phyloP scores from a whole-genome alignment of 768 basidiomycete species.

The Auricularia sp. region DNA sequence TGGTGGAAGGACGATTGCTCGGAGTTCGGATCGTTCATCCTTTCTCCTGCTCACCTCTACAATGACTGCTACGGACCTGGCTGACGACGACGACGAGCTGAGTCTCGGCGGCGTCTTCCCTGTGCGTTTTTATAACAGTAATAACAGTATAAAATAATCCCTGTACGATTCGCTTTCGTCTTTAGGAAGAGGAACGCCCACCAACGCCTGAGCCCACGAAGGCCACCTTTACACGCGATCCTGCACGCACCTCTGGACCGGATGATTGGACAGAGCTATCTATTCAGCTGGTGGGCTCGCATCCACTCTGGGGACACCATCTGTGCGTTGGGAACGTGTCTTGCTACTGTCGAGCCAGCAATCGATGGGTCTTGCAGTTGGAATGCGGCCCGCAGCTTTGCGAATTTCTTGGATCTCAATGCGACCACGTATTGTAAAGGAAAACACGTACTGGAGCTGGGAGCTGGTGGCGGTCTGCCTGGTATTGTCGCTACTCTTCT shows the following conservation, averaged over 20 bases:
- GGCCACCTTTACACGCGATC: constrained; percentile 37
- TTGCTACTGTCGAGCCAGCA: too few species aligned
- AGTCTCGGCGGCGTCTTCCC: constrained; percentile 10
- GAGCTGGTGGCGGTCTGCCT: constrained; percentile 88
- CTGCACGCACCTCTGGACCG: constrained; percentile 5
- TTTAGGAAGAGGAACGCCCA: constrained; percentile 57
- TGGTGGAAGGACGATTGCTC: neutral
- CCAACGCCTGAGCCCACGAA: constrained; percentile 55
- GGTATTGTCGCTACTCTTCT: constrained; percentile 63
- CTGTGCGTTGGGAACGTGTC: too few species aligned
- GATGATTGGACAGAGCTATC: constrained; percentile 33
- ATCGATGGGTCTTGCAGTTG: constrained; percentile 38
- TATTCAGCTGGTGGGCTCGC: constrained; percentile 66
- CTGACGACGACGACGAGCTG: constrained; percentile 7
- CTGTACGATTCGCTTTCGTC: neutral
- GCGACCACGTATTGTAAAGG: constrained; percentile 30
- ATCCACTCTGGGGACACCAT: constrained; percentile 75
- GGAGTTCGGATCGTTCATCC: neutral
- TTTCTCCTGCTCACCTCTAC: neutral
- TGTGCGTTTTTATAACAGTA: neutral
- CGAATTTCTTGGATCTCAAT: constrained; percentile 55
- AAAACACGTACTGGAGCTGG: constrained; percentile 68
- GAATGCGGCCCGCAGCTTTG: constrained; percentile 70
- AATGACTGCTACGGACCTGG: neutral
- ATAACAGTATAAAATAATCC: too few species aligned